phyloP scores from a whole-genome alignment of 768 basidiomycete genomes.

The Sporobolomyces roseus region DNA sequence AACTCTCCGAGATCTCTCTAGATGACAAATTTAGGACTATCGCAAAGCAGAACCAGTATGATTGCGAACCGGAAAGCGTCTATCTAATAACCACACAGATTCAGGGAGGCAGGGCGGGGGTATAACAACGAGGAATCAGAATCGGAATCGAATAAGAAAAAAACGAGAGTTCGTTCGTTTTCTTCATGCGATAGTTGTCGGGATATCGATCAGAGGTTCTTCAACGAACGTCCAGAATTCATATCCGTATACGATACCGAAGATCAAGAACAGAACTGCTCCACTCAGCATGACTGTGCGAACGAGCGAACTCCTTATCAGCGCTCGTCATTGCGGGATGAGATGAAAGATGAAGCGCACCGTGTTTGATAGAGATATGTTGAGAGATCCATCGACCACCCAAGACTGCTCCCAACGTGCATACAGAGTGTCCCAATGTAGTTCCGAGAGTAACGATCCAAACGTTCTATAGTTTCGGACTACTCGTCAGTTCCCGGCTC shows the following conservation, averaged over 20 bases:
- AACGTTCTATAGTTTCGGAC: constrained; percentile 63
- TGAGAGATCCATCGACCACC: constrained; percentile 88
- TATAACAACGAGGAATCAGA: too few species aligned
- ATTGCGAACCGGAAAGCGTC: too few species aligned
- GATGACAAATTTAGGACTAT: too few species aligned
- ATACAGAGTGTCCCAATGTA: constrained; percentile 76
- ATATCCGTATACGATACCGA: constrained; percentile 54
- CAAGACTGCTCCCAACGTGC: constrained; percentile 85
- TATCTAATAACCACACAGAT: too few species aligned
- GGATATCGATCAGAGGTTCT: neutral
- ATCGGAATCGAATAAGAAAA: neutral
- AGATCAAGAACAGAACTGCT: constrained; percentile 74
- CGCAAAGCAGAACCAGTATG: too few species aligned
- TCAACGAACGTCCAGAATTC: constrained; percentile 37
- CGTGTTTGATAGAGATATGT: constrained; percentile 90
- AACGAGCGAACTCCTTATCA: neutral
- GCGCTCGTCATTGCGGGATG: too few species aligned
- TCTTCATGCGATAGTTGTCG: neutral
- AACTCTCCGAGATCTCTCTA: too few species aligned
- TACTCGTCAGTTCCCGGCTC: neutral
- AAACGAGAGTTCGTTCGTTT: neutral
- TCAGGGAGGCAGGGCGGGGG: too few species aligned
- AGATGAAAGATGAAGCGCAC: constrained; percentile 54
- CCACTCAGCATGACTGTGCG: constrained; percentile 74
- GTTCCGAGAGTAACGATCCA: constrained; percentile 88